Evolutionary conservation across 1,284 basidiomycete species (phyloP).

Genomic region (Gomphus bonarii): DNA sequence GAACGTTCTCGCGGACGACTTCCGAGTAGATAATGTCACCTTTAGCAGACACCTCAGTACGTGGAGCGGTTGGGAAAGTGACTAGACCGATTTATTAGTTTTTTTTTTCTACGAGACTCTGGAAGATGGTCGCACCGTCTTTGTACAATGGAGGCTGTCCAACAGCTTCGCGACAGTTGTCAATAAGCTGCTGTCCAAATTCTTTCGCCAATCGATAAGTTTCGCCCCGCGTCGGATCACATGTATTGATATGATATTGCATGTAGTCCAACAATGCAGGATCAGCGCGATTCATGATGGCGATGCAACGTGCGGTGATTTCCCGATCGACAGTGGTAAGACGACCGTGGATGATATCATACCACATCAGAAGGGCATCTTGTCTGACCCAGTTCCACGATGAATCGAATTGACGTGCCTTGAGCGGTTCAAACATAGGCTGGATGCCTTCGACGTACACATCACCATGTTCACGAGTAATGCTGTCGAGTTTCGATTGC

Average conservation of each 20-base stretch:
- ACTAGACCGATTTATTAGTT: constrained; percentile 36
- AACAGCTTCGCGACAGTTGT: constrained; percentile 85
- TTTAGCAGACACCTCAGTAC: constrained; percentile 86
- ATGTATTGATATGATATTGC: constrained; percentile 89
- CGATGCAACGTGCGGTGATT: constrained; percentile 95
- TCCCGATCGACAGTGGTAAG: constrained; percentile 89
- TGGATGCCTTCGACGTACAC: constrained; percentile 90
- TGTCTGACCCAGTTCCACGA: constrained; percentile 99
- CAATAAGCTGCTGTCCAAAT: constrained; percentile 92
- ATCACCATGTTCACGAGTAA: constrained; percentile 86
- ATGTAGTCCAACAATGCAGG: constrained; percentile 85
- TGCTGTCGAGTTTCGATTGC: constrained; percentile 83
- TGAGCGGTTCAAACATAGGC: constrained; percentile 87
- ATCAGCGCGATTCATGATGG: constrained; percentile 96
- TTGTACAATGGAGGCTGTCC: constrained; percentile 84
- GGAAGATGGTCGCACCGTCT: constrained; percentile 58
- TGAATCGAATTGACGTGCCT: constrained; percentile 96
- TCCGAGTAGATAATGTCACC: constrained; percentile 95
- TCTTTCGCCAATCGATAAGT: constrained; percentile 92
- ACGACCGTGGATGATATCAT: constrained; percentile 93
- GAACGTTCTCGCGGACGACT: constrained; percentile 89
- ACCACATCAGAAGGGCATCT: constrained; percentile 91
- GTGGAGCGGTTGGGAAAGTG: constrained; percentile 95
- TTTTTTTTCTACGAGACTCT: not conserved
- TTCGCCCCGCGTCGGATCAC: constrained; percentile 76